Conservation (phyloP, 192 early-diverging fungal species). For the Jimgerdemannia lactiflua region DNA sequence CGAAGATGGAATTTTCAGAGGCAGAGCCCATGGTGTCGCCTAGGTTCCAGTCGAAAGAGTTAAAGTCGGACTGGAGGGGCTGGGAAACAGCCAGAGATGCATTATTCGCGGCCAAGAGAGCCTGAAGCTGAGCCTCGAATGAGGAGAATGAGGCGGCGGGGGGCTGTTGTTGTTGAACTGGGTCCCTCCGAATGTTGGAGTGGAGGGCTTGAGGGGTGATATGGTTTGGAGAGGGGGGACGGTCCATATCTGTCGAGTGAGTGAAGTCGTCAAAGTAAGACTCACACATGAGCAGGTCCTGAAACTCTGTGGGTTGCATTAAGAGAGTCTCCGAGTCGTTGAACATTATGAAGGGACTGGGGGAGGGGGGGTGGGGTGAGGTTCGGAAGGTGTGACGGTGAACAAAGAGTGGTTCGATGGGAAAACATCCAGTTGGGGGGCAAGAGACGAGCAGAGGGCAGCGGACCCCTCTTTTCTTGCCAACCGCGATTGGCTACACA, state of each 20-base stretch:
- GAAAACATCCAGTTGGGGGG: too few relatives aligned
- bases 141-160: constrained; percentile 9
- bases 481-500: too few relatives aligned
- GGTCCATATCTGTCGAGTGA: constrained; percentile 15
- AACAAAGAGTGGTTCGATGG: too few relatives aligned
- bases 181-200: neutral
- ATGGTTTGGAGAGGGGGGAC: constrained; percentile 1
- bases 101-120: constrained; percentile 24
- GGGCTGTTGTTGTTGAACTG: neutral
- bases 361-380: too few relatives aligned
- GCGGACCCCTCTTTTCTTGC: too few relatives aligned
- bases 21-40: neutral
- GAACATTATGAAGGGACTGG: neutral
- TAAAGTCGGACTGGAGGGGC: neutral
- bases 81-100: neutral
- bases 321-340: neutral
- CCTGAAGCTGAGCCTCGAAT: constrained; percentile 27
- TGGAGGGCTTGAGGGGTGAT: neutral
- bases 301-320: constrained; percentile 18
- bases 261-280: constrained; percentile 43
- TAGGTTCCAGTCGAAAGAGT: neutral
- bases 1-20: neutral
- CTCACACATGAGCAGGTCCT: constrained; percentile 39
- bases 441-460: too few relatives aligned
- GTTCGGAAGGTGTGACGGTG: too few relatives aligned